Evolutionary conservation across 331 rosid species (phyloP).

Genomic region (Saraca asoca): DNA sequence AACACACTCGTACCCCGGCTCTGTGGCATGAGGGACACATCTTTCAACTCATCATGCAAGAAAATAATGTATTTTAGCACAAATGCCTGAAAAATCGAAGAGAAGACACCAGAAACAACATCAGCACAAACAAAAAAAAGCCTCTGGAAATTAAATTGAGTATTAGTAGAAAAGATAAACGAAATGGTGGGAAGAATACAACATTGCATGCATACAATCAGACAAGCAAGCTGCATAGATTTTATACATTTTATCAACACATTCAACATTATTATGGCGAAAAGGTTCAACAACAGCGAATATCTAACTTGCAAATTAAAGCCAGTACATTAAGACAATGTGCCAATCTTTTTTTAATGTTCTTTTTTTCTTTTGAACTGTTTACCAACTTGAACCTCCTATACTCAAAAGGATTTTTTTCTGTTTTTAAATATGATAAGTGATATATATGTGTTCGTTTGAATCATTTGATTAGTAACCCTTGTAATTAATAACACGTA

Average conservation of each 20-base stretch:
- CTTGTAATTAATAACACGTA: no score
- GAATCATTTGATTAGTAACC: no score
- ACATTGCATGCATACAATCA: not conserved
- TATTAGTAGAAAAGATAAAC: constrained; percentile 12
- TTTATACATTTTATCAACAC: constrained; percentile 27
- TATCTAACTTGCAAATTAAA: not conserved
- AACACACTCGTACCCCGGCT: constrained; percentile 48
- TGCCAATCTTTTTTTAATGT: no score
- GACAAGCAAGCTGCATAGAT: constrained; percentile 10
- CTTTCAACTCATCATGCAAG: constrained; percentile 60
- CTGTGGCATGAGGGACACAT: constrained; percentile 47
- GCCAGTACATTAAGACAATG: no score
- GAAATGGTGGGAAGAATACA: constrained; percentile 23
- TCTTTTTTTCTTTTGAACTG: no score
- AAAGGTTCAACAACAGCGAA: not conserved
- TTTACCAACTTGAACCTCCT: no score
- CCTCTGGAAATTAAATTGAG: constrained; percentile 6
- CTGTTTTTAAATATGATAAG: no score
- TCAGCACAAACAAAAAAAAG: not conserved
- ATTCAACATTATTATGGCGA: constrained; percentile 21
- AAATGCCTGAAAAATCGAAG: constrained; percentile 70
- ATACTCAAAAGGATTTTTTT: no score
- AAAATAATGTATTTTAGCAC: constrained; percentile 86
- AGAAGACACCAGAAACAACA: constrained; percentile 24
- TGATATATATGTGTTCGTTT: no score